Conservation (phyloP, 192 early-diverging fungal species). For the Coemansia sp. region DNA sequence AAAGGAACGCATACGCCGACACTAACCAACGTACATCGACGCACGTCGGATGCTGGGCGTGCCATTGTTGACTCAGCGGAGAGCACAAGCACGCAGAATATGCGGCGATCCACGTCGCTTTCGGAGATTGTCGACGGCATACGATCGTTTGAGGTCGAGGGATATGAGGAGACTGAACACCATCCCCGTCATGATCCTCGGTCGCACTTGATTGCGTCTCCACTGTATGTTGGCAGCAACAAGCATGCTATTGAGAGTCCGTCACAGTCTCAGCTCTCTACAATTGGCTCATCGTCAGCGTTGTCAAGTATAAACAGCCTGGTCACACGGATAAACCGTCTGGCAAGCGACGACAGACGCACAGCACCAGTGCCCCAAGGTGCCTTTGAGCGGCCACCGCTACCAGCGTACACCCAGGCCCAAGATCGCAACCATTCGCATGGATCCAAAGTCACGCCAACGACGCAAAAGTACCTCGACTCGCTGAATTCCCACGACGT, state of each 20-base stretch:
- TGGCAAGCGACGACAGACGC: slow-evolving; percentile 13
- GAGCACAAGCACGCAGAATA: not conserved
- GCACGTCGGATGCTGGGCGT: not conserved
- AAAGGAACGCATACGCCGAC: slow-evolving; percentile 38
- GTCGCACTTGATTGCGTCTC: slow-evolving; percentile 24
- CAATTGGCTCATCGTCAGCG: slow-evolving; percentile 2
- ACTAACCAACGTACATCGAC: slow-evolving; percentile 10
- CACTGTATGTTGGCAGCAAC: not conserved
- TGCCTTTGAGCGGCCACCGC: slow-evolving; percentile 31
- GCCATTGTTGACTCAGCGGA: not conserved
- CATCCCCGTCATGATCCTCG: slow-evolving; percentile 1
- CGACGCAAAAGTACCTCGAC: slow-evolving; percentile 53
- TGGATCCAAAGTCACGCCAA: slow-evolving; percentile 39
- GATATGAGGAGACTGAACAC: slow-evolving; percentile 52
- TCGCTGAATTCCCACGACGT: slow-evolving; percentile 19
- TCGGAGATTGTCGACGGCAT: slow-evolving; percentile 51
- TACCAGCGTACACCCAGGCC: slow-evolving; percentile 15
- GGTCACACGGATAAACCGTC: slow-evolving; percentile 42
- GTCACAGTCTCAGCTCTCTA: not conserved
- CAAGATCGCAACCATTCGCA: not conserved
- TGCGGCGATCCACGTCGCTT: slow-evolving; percentile 47
- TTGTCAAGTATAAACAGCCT: slow-evolving; percentile 31
- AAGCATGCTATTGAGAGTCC: slow-evolving; percentile 6
- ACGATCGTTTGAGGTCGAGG: slow-evolving; percentile 49
- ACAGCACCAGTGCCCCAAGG: slow-evolving; percentile 1